Percentiles rank a stretch among this genome's conserved stretches.
phyloP scores from a whole-genome alignment of 2,329 filamentous ascomycete genomes.

The Aspergillus eucalypticola region DNA sequence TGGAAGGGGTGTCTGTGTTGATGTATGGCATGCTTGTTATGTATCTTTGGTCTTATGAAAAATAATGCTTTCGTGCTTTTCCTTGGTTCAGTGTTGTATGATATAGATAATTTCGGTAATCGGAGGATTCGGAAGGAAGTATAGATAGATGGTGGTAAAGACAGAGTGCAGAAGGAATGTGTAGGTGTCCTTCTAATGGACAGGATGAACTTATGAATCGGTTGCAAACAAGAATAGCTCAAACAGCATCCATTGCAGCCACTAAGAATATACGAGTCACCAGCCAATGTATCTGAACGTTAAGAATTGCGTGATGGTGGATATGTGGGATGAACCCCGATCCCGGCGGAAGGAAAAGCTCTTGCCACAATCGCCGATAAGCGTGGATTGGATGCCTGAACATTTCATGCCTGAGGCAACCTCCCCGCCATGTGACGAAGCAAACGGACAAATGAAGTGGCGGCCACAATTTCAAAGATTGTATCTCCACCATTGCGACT shows the following conservation, averaged over 20 bases:
- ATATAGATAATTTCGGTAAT: not conserved
- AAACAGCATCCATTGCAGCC: not conserved
- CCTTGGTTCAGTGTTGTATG: not conserved
- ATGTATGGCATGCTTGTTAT: constrained; percentile 38
- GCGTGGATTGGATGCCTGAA: constrained; percentile 16
- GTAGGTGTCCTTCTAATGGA: not conserved
- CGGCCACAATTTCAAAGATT: constrained; percentile 35
- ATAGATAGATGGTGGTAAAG: not conserved
- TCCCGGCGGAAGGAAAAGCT: constrained; percentile 1
- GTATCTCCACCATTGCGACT: constrained; percentile 16
- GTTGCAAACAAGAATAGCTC: not conserved
- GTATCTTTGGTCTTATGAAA: not conserved
- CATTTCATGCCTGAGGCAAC: constrained; percentile 20
- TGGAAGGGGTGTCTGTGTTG: constrained; percentile 14
- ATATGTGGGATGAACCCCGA: too few relatives aligned
- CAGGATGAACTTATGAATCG: too few relatives aligned
- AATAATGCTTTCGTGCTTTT: not conserved
- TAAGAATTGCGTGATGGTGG: too few relatives aligned
- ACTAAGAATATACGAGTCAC: not conserved
- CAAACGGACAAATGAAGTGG: constrained; percentile 32
- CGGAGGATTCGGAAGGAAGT: not conserved
- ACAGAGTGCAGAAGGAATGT: not conserved
- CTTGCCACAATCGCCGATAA: constrained; percentile 23
- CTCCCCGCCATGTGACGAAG: constrained; percentile 25
- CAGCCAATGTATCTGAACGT: not conserved